A percentile compares a stretch with the other conserved stretches of the same genome.
phyloP scores from a whole-genome alignment of 1,284 basidiomycete species.

The Boletellus deceptivus region DNA sequence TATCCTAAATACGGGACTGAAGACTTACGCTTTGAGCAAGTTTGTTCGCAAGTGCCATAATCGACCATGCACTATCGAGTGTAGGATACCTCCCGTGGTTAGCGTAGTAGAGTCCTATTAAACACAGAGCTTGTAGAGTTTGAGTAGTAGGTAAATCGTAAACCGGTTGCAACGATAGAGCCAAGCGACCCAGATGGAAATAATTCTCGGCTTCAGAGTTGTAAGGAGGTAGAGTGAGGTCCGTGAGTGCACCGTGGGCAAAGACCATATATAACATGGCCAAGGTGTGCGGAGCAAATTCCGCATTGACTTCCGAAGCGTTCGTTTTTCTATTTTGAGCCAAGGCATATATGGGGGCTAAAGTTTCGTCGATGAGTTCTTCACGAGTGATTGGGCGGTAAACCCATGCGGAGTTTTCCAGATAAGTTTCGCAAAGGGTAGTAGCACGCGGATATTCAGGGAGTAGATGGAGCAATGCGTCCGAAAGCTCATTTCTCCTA shows the following conservation, averaged over 20 bases:
- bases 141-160: conserved; percentile 62
- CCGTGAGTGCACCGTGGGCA: conserved; percentile 58
- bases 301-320: conserved; percentile 23
- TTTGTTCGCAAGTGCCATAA: conserved; percentile 51
- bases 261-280: conserved; percentile 59
- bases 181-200: conserved; percentile 55
- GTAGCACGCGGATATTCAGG: conserved; percentile 58
- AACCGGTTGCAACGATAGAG: conserved; percentile 55
- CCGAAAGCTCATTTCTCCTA: conserved; percentile 36
- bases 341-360: conserved; percentile 57
- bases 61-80: conserved; percentile 51
- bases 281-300: conserved; percentile 51
- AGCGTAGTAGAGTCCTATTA: conserved; percentile 56
- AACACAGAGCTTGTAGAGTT: conserved; percentile 57
- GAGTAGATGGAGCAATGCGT: conserved; percentile 45
- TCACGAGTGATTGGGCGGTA: conserved; percentile 62
- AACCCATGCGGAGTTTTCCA: conserved; percentile 61
- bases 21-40: conserved; percentile 55
- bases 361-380: conserved; percentile 62
- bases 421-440: conserved; percentile 64
- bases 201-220: conserved; percentile 59
- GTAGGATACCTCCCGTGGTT: conserved; percentile 53
- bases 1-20: not conserved
- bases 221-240: conserved; percentile 59
- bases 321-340: conserved; percentile 42